Conservation (phyloP, 257 asterid species). For the Plantago major region DNA sequence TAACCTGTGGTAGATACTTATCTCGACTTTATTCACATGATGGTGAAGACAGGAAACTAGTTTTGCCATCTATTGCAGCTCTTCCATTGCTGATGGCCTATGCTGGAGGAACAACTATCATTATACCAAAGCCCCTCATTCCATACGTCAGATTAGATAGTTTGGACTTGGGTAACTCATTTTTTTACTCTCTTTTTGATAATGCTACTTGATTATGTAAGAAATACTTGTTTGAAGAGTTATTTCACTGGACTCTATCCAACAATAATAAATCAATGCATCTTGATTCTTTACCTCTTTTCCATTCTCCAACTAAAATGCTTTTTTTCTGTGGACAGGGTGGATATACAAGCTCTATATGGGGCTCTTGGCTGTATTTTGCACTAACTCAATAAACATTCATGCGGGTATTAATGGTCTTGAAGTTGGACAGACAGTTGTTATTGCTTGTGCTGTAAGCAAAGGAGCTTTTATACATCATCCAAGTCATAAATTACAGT, state of each 20-base stretch:
- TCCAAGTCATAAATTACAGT: neutral
- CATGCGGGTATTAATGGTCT: slow-evolving; percentile 97
- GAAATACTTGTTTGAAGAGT: too few species aligned
- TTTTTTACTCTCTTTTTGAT: too few species aligned
- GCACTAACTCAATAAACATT: slow-evolving; percentile 92
- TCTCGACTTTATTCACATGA: slow-evolving; percentile 21
- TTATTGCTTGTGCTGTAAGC: slow-evolving; percentile 88
- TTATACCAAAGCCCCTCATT: slow-evolving; percentile 82
- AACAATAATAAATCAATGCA: too few species aligned
- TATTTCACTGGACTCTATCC: too few species aligned
- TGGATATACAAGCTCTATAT: slow-evolving; percentile 88
- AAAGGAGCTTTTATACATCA: neutral
- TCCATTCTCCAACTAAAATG: slow-evolving; percentile 12
- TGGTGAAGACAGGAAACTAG: slow-evolving; percentile 62
- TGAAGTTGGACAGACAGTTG: slow-evolving; percentile 95
- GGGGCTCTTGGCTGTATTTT: slow-evolving; percentile 89
- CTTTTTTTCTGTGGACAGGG: slow-evolving; percentile 42
- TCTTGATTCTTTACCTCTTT: neutral
- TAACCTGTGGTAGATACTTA: slow-evolving; percentile 17
- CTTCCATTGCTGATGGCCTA: slow-evolving; percentile 93
- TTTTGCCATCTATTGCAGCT: slow-evolving; percentile 86
- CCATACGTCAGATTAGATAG: slow-evolving; percentile 59
- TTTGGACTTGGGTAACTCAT: slow-evolving; percentile 60
- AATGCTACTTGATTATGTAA: too few species aligned
- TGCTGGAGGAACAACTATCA: slow-evolving; percentile 87